Evolutionary conservation across 176 grass and related monocot genomes (phyloP).

Genomic region (Oryza australiensis): DNA sequence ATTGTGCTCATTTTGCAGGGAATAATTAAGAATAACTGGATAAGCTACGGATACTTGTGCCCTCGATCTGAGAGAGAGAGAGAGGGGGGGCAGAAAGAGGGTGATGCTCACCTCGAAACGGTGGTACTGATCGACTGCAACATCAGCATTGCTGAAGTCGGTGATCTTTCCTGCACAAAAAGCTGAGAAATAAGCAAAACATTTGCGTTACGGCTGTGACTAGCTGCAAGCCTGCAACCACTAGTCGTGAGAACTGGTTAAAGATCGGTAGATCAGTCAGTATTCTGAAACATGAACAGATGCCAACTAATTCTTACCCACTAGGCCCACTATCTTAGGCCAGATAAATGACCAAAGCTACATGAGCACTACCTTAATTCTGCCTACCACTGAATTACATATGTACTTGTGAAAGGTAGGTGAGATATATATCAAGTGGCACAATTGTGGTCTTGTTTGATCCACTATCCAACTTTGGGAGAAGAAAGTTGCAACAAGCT

Average conservation of each 20-base stretch:
- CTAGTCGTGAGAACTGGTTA: not conserved
- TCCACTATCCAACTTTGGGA: constrained; percentile 22
- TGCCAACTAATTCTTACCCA: not conserved
- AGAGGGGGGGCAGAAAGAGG: too few species aligned
- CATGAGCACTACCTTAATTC: not conserved
- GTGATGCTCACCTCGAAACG: constrained; percentile 60
- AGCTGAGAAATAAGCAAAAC: not conserved
- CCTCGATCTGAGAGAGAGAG: not conserved
- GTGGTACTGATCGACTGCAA: constrained; percentile 92
- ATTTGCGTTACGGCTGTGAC: not conserved
- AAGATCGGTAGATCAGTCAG: not conserved
- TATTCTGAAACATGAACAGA: not conserved
- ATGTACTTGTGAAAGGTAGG: not conserved
- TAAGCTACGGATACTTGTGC: not conserved
- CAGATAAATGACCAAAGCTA: not conserved
- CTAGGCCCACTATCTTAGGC: constrained; percentile 3
- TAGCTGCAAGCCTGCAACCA: not conserved
- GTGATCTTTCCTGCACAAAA: constrained; percentile 65
- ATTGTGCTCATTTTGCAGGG: too few species aligned
- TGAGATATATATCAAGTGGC: constrained; percentile 1
- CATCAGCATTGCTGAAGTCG: constrained; percentile 95
- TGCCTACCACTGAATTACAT: not conserved
- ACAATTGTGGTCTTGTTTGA: not conserved
- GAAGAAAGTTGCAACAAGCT: constrained; percentile 8
- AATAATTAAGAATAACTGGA: not conserved